Conservation (phyloP, 768 basidiomycete genomes). For the Cystobasidium ongulense region DNA sequence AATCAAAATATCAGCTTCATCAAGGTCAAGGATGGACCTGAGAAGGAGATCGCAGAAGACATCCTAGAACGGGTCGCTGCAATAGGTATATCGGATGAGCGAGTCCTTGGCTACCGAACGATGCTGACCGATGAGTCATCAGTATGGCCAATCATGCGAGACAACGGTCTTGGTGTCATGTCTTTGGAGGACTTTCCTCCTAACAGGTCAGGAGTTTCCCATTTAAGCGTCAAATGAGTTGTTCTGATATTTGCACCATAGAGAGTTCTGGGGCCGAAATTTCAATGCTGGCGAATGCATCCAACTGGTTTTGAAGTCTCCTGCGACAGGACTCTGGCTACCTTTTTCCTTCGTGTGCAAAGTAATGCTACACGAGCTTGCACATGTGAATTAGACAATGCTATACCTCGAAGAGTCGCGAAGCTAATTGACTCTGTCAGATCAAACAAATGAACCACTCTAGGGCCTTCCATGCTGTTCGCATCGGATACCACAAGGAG, state of each 20-base stretch:
- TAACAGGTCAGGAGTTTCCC: background rate
- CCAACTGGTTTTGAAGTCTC: slow-evolving; percentile 25
- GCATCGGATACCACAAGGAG: slow-evolving; percentile 19
- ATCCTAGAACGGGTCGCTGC: slow-evolving; percentile 28
- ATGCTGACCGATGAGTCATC: background rate
- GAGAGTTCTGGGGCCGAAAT: slow-evolving; percentile 17
- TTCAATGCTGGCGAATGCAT: slow-evolving; percentile 29
- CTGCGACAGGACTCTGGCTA: slow-evolving; percentile 4
- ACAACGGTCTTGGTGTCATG: slow-evolving; percentile 12
- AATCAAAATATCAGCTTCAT: slow-evolving; percentile 29
- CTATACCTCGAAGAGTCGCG: too few relatives aligned
- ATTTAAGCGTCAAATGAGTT: background rate
- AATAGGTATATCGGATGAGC: too few relatives aligned
- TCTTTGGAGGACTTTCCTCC: slow-evolving; percentile 27
- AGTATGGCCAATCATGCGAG: slow-evolving; percentile 30
- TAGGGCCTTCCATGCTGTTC: slow-evolving; percentile 12
- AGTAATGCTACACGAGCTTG: slow-evolving; percentile 28
- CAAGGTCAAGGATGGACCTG: slow-evolving; percentile 11
- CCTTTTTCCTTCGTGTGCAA: slow-evolving; percentile 24
- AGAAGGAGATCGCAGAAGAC: slow-evolving; percentile 10
- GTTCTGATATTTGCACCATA: background rate
- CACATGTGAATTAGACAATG: slow-evolving; percentile 10
- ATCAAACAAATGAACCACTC: slow-evolving; percentile 33
- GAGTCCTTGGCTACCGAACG: background rate
- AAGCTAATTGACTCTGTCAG: background rate